Conservation (phyloP, 345 rosid genomes). For the Hibiscus mutabilis region DNA sequence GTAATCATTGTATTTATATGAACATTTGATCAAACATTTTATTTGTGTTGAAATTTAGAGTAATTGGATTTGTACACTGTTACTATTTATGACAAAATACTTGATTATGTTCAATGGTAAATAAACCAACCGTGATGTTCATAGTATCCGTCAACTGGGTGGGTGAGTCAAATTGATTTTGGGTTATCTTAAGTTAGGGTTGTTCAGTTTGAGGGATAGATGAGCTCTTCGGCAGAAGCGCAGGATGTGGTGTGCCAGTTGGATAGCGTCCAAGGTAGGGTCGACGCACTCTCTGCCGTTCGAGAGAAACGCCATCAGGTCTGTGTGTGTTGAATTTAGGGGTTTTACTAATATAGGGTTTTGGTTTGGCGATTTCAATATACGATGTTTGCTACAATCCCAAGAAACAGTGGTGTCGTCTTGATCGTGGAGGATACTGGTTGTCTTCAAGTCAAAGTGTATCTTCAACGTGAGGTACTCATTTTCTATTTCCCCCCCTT, state of each 20-base stretch:
- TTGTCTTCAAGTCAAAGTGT: slow-evolving; percentile 90
- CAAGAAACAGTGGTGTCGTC: slow-evolving; percentile 79
- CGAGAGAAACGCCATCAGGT: slow-evolving; percentile 97
- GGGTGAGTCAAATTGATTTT: too few species aligned
- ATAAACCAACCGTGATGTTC: too few species aligned
- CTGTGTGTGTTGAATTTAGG: not conserved
- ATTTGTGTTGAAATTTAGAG: too few species aligned
- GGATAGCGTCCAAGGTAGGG: slow-evolving; percentile 87
- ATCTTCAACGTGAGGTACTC: slow-evolving; percentile 79
- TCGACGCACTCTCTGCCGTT: slow-evolving; percentile 81
- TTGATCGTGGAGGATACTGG: slow-evolving; percentile 77
- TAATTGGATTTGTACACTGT: too few species aligned
- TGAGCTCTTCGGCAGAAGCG: slow-evolving; percentile 62
- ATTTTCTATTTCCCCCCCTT: not conserved
- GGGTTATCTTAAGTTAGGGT: too few species aligned
- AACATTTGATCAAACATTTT: too few species aligned
- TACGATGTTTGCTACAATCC: not conserved
- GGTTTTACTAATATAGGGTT: not conserved
- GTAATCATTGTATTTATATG: not conserved
- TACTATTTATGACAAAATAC: too few species aligned
- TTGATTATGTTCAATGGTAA: too few species aligned
- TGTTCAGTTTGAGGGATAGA: slow-evolving; percentile 7
- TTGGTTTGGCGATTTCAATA: not conserved
- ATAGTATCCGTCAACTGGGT: too few species aligned
- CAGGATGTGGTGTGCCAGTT: slow-evolving; percentile 71